Conservation (phyloP, 495 filamentous ascomycete species). For the Tuber aestivum region DNA sequence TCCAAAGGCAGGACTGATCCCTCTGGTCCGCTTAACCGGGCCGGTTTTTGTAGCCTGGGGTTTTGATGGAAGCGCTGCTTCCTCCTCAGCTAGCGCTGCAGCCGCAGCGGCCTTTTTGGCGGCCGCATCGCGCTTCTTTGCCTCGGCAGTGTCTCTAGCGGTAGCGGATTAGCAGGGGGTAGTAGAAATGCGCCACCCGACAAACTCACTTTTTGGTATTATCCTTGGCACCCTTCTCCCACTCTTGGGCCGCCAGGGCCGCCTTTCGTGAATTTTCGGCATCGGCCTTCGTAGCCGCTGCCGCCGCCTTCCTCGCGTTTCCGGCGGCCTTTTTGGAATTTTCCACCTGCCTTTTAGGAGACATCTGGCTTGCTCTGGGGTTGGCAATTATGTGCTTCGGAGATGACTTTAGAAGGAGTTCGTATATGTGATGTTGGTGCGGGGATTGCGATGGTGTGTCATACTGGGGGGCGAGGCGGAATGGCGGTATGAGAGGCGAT, state of each 20-base stretch:
- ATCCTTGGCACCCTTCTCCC: constrained; percentile 78
- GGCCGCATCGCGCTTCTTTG: constrained; percentile 46
- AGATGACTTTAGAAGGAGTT: not conserved
- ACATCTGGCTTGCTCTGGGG: constrained; percentile 7
- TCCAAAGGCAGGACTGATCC: constrained; percentile 35
- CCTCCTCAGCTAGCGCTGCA: constrained; percentile 76
- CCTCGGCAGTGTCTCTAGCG: constrained; percentile 38
- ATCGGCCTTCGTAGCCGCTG: constrained; percentile 69
- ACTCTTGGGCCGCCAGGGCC: constrained; percentile 66
- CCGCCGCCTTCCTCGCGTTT: constrained; percentile 88
- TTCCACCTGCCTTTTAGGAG: constrained; percentile 56
- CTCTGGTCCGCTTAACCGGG: constrained; percentile 41
- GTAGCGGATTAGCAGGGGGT: not conserved
- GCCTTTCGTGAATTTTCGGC: constrained; percentile 61
- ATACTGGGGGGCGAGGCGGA: too few relatives aligned
- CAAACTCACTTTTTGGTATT: constrained; percentile 71
- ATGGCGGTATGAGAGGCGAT: too few relatives aligned
- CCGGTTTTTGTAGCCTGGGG: constrained; percentile 55
- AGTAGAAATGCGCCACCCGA: constrained; percentile 2
- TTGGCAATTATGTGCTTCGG: not conserved
- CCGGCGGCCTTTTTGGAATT: constrained; percentile 86
- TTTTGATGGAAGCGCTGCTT: constrained; percentile 53
- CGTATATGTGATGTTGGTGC: not conserved
- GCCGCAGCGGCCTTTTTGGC: constrained; percentile 82
- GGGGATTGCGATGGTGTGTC: not conserved